phyloP scores from a whole-genome alignment of 2,329 filamentous ascomycete genomes.

The Sporothrix mexicana region DNA sequence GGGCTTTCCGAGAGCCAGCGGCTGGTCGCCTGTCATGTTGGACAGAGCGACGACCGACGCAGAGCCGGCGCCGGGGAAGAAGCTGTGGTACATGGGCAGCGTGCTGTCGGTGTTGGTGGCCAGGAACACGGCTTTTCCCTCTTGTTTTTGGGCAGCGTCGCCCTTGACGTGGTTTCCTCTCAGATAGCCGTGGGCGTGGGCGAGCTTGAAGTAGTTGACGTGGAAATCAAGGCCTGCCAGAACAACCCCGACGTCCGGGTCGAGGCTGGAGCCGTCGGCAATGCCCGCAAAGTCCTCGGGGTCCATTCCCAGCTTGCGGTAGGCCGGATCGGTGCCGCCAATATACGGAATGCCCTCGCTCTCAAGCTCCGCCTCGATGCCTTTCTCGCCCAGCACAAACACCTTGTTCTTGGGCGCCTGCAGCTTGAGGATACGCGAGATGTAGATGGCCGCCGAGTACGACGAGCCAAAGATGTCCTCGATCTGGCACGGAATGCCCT shows the following conservation, averaged over 20 bases:
- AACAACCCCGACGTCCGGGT: conserved; percentile 88
- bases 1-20: conserved; percentile 86
- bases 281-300: conserved; percentile 81
- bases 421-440: conserved; percentile 85
- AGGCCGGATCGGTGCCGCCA: conserved; percentile 82
- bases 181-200: conserved; percentile 85
- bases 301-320: conserved; percentile 73
- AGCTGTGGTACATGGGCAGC: conserved; percentile 76
- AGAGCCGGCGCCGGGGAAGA: conserved; percentile 92
- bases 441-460: conserved; percentile 95
- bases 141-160: conserved; percentile 77
- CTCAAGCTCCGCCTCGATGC: conserved; percentile 86
- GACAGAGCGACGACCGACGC: conserved; percentile 74
- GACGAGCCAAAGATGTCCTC: conserved; percentile 97
- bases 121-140: conserved; percentile 86
- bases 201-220: conserved; percentile 91
- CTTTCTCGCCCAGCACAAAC: conserved; percentile 88
- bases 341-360: conserved; percentile 80
- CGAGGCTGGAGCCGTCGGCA: conserved; percentile 75
- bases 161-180: conserved; percentile 59
- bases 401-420: conserved; percentile 85
- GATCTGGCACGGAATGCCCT: conserved; percentile 78
- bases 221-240: conserved; percentile 92
- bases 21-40: conserved; percentile 72
- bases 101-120: conserved; percentile 95